Base-by-base conservation (phyloP, 257 asterid species). In the Nicotiana noctiflora region DNA sequence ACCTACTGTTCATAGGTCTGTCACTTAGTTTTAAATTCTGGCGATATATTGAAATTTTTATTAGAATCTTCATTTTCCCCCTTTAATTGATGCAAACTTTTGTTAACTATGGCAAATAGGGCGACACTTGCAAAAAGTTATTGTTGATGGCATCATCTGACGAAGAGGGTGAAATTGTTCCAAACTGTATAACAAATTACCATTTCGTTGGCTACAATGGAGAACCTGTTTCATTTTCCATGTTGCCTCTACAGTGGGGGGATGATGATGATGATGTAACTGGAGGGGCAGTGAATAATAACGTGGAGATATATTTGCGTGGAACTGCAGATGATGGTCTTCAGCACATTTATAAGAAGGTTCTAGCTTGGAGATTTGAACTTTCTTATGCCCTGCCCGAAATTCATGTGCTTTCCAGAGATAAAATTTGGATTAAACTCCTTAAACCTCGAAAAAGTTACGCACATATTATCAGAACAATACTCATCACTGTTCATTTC, bases 81-180 rank as follows among this genome's bases (percentile, higher is more conserved):
- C 12, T 72, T 13, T 23, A 46, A 72, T 72, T 72, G 78, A 72
- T 23, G 40, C 61, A 46, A 46, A 21, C 25, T 46, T 46, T 72
- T 72, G 40, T 72, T 72, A 72, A 72, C 60, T 14, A 46, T 72
- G 78, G 31, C 37, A 72, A 70, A 21, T 23, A 72, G 78, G 78
- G 29, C 46, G 57, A 44, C 19, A 44, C 32, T 40, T 44, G 6
- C 34, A 12, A 46, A 63, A 46, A 46, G n/a, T 72, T 46, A 40
- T 66, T 83, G 84, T 59, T 34, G 76, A 91, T 91, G 96, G 86
- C 83, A 37, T 85, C 87, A 15, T 91, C 93, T n/a, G 94, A 88
- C 17, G 96, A 93, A 81, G 97, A 91, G 77, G 94, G 94, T 77
- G 97, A 93, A 82, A 86, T 91, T 63, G 79, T 81, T 11, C 82